These are phyloP conservation scores for Alternaria gansuensis DNA, from an alignment of 2,329 filamentous ascomycete genomes.

Conservation along the genomic window DNA sequence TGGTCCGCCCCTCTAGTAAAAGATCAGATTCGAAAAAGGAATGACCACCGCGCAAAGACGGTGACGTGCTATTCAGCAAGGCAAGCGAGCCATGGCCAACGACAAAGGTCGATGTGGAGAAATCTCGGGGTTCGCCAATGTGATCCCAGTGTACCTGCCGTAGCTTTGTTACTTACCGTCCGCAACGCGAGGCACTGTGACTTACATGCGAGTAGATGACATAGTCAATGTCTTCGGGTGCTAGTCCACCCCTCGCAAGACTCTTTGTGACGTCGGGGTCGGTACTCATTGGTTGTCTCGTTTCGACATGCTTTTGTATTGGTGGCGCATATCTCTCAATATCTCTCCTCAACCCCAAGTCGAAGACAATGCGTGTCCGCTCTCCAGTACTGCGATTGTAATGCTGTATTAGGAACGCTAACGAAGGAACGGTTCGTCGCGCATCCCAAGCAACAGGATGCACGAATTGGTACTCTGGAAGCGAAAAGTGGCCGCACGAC, in stretches of 20 bases:
- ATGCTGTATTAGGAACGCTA: constrained; percentile 65
- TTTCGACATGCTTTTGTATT: constrained; percentile 59
- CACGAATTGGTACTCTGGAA: constrained; percentile 61
- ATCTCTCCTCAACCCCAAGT: constrained; percentile 62
- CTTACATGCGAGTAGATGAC: constrained; percentile 56
- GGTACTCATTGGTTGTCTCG: constrained; percentile 56
- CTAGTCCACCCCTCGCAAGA: constrained; percentile 50
- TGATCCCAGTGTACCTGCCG: constrained; percentile 55
- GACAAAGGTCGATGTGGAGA: constrained; percentile 51
- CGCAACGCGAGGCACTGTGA: background rate
- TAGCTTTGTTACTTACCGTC: background rate
- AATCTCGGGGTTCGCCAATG: constrained; percentile 54
- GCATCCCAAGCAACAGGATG: constrained; percentile 56
- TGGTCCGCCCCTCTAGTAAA: constrained; percentile 53
- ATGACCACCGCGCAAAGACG: constrained; percentile 40
- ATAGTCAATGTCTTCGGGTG: constrained; percentile 53
- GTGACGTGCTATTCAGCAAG: constrained; percentile 36
- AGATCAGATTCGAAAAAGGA: constrained; percentile 58
- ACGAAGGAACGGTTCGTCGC: constrained; percentile 61
- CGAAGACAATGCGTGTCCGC: constrained; percentile 60
- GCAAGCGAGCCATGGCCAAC: constrained; percentile 48
- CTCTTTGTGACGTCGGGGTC: constrained; percentile 54
- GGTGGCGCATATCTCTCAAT: constrained; percentile 56
- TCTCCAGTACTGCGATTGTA: constrained; percentile 49
- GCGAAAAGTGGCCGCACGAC: constrained; percentile 54